These are phyloP conservation scores for Boletellus emodensis DNA, from an alignment of 768 basidiomycete genomes.

Conservation along the genomic window DNA sequence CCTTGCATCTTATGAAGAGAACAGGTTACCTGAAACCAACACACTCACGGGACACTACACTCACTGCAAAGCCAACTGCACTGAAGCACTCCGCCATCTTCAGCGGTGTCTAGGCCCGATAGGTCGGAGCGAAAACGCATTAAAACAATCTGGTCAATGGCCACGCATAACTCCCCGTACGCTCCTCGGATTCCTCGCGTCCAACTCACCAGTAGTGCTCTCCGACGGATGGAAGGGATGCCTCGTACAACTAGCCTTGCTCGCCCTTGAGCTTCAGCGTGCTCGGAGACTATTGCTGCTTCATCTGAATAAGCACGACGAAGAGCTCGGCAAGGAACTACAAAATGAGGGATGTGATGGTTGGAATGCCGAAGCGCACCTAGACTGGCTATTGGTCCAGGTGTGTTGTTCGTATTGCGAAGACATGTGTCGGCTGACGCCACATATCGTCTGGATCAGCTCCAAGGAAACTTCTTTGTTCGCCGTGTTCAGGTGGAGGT, in stretches of 20 bases:
- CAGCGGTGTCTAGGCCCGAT: conserved; percentile 8
- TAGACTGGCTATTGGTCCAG: neutral
- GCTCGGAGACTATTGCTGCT: neutral
- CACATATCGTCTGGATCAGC: conserved; percentile 23
- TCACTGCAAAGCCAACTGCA: neutral
- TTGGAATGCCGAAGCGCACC: neutral
- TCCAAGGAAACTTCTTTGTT: conserved; percentile 41
- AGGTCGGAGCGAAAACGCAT: conserved; percentile 8
- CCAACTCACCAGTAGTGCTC: conserved; percentile 9
- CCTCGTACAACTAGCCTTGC: conserved; percentile 28
- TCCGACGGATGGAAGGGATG: conserved; percentile 23
- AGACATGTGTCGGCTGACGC: neutral
- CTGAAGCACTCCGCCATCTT: neutral
- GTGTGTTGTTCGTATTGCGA: neutral
- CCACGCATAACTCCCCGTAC: conserved; percentile 29
- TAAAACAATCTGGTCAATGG: conserved; percentile 28
- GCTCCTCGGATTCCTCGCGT: conserved; percentile 29
- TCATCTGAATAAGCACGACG: neutral
- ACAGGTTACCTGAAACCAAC: neutral
- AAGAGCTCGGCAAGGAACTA: neutral
- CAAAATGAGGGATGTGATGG: neutral
- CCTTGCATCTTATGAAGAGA: neutral
- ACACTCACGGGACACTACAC: conserved; percentile 1
- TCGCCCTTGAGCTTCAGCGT: conserved; percentile 28
- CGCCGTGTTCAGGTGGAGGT: conserved; percentile 41